Percentiles rank a stretch among this genome's conserved stretches.
Conservation (phyloP, 192 early-diverging fungal genomes). For the Coemansia reversa region DNA sequence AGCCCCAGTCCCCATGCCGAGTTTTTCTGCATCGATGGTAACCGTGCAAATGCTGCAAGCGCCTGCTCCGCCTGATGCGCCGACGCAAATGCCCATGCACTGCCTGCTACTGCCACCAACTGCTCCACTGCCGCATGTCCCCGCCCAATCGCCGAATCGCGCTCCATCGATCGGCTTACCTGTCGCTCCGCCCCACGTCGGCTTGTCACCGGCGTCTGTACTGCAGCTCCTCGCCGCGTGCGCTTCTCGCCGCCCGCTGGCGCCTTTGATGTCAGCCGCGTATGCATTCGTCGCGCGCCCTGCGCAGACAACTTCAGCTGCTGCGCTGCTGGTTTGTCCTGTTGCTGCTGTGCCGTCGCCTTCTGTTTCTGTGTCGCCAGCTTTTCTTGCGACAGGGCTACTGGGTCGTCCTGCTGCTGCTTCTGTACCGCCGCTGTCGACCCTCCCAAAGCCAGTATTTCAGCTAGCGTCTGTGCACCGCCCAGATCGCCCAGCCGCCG, state of each 20-base stretch:
- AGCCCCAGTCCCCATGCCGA: constrained; percentile 43
- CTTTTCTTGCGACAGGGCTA: not conserved
- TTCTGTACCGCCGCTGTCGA: not conserved
- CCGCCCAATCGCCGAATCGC: not conserved
- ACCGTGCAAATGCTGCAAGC: constrained; percentile 20
- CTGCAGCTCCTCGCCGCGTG: constrained; percentile 32
- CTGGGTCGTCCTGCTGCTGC: not conserved
- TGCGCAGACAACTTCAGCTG: not conserved
- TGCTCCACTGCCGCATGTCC: constrained; percentile 1
- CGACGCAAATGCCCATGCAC: constrained; percentile 5
- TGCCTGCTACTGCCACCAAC: not conserved
- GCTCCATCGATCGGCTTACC: not conserved
- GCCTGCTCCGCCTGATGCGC: constrained; percentile 21
- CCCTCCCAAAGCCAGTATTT: constrained; percentile 7
- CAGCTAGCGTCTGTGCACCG: constrained; percentile 12
- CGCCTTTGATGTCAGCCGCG: constrained; percentile 16
- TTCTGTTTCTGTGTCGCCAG: constrained; percentile 1
- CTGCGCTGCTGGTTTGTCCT: not conserved
- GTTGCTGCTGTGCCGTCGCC: constrained; percentile 5
- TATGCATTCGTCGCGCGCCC: constrained; percentile 12
- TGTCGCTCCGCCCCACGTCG: not conserved
- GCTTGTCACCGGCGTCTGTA: constrained; percentile 12
- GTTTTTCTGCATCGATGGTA: constrained; percentile 33
- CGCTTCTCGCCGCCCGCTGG: constrained; percentile 42
- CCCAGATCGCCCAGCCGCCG: constrained; percentile 47